Conservation (phyloP, 1,284 basidiomycete genomes). For the Ganoderma sinense region DNA sequence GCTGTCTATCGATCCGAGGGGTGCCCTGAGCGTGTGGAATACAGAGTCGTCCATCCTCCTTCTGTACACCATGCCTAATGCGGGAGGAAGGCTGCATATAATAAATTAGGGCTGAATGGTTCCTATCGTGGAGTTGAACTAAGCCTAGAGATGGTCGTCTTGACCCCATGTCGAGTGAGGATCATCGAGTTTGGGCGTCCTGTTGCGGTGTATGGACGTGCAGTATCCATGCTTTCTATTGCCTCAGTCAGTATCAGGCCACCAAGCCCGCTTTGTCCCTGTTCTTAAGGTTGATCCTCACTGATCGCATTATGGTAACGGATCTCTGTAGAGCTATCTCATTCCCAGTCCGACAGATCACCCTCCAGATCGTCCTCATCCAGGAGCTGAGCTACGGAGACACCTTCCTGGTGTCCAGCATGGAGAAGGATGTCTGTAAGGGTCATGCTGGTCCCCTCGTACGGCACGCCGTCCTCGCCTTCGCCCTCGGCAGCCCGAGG, state of each 20-base stretch:
- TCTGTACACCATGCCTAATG: background rate
- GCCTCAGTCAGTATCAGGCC: background rate
- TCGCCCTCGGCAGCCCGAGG: background rate
- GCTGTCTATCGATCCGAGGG: background rate
- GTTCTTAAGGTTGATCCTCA: background rate
- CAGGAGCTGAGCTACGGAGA: slow-evolving; percentile 25
- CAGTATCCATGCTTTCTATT: background rate
- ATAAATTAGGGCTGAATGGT: background rate
- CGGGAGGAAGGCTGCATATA: background rate
- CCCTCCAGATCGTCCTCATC: slow-evolving; percentile 31
- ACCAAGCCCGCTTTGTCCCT: background rate
- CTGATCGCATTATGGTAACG: background rate
- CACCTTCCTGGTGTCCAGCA: slow-evolving; percentile 27
- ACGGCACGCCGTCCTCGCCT: slow-evolving; percentile 22
- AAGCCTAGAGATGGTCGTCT: background rate
- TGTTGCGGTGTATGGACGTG: background rate
- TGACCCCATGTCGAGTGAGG: background rate
- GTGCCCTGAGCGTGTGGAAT: background rate
- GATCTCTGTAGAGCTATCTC: background rate
- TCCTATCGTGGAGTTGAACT: background rate
- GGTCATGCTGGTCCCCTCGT: slow-evolving; percentile 37
- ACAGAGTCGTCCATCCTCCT: background rate
- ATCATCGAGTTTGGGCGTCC: background rate
- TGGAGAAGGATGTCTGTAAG: slow-evolving; percentile 37
- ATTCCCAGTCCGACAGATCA: slow-evolving; percentile 34